phyloP scores from a whole-genome alignment of 129 eudicot species.

The Arctium minus region DNA sequence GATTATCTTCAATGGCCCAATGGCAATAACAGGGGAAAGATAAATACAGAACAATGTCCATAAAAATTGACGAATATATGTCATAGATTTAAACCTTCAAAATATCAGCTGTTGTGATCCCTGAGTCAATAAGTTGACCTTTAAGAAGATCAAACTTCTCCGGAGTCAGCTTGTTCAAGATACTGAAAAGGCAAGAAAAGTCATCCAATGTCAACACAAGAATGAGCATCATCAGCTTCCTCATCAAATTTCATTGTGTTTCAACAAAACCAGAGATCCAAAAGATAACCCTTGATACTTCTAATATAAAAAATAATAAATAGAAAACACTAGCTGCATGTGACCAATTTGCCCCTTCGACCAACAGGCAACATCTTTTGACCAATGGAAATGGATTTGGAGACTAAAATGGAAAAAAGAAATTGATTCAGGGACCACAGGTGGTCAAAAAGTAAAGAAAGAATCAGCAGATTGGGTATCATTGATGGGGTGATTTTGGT shows the following conservation, averaged over 20 bases:
- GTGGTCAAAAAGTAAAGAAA: neutral
- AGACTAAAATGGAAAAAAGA: no score
- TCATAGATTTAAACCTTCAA: neutral
- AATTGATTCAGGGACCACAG: neutral
- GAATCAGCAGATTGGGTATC: neutral
- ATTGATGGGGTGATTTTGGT: neutral
- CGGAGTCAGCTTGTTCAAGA: conserved; percentile 81
- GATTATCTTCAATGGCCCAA: neutral
- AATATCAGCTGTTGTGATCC: neutral
- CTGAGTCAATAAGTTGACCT: conserved; percentile 3
- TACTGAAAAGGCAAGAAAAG: conserved; percentile 30
- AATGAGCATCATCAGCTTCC: neutral
- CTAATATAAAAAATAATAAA: no score
- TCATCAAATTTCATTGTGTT: neutral
- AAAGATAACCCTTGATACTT: neutral
- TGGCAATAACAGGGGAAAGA: neutral
- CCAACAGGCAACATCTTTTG: neutral
- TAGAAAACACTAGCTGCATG: neutral
- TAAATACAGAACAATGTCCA: neutral
- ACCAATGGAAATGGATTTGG: neutral
- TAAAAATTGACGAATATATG: neutral
- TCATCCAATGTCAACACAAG: neutral
- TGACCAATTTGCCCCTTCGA: neutral
- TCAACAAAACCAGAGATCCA: neutral
- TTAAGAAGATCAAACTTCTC: conserved; percentile 65